Percentiles rank a stretch among this genome's conserved stretches.
Conservation (phyloP, 2,329 filamentous ascomycete genomes). For the Myotisia sp. region DNA sequence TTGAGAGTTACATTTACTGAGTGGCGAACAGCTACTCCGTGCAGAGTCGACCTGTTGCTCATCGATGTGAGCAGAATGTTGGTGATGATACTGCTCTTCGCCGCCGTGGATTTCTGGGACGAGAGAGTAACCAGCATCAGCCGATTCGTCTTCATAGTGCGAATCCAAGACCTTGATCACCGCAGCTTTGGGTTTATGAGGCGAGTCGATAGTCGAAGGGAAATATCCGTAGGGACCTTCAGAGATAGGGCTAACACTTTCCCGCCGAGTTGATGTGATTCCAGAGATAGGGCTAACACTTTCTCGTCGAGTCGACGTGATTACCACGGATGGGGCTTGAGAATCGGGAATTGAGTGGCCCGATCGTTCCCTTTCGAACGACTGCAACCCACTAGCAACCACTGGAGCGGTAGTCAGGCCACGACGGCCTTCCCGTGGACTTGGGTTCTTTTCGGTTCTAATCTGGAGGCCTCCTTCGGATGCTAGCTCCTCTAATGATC, state of each 20-base stretch:
- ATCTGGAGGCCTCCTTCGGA: conserved; percentile 11
- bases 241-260: neutral
- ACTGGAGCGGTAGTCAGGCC: neutral
- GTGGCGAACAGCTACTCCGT: conserved; percentile 37
- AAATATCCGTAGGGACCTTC: conserved; percentile 5
- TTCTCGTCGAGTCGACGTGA: neutral
- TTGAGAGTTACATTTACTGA: conserved; percentile 44
- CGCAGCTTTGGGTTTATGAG: conserved; percentile 16
- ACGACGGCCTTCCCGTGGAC: too few species aligned
- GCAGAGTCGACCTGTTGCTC: conserved; percentile 24
- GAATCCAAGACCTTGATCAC: conserved; percentile 20
- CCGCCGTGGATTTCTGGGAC: conserved; percentile 32
- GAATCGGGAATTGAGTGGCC: conserved; percentile 4
- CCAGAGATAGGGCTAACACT: neutral
- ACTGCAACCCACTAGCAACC: too few species aligned
- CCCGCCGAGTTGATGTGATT: neutral
- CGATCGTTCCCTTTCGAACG: neutral
- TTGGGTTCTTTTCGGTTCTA: neutral
- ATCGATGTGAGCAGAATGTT: conserved; percentile 31
- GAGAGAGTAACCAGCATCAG: conserved; percentile 24
- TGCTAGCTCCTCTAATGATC: conserved; percentile 20
- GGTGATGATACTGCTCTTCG: conserved; percentile 33
- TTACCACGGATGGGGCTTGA: neutral
- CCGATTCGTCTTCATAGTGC: conserved; percentile 21
- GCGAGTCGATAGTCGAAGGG: conserved; percentile 4